These are phyloP conservation scores for Mycena sanguinolenta DNA, from an alignment of 768 basidiomycete genomes.

Conservation along the genomic window DNA sequence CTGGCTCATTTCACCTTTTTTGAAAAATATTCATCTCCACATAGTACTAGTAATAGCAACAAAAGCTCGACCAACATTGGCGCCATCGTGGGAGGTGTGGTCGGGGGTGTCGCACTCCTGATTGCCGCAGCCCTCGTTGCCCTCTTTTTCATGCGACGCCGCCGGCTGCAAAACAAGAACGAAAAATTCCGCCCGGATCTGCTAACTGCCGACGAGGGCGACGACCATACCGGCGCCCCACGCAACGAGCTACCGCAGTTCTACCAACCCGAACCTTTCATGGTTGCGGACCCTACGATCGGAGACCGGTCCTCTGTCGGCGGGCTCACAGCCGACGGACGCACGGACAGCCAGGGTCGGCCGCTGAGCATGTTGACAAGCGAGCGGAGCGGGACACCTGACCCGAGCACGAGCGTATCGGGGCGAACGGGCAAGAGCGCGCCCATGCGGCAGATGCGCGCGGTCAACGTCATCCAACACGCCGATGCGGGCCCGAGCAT, in stretches of 20 bases:
- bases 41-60: neutral
- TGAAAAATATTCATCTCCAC: neutral
- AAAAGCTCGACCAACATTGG: constrained; percentile 52
- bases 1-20: neutral
- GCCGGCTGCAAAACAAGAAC: constrained; percentile 47
- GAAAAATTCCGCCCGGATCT: constrained; percentile 63
- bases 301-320: constrained; percentile 51
- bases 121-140: constrained; percentile 56
- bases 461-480: constrained; percentile 87
- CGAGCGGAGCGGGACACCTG: constrained; percentile 61
- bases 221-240: constrained; percentile 31
- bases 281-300: constrained; percentile 73
- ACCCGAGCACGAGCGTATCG: constrained; percentile 44
- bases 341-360: constrained; percentile 43
- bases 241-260: constrained; percentile 73
- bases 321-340: constrained; percentile 44
- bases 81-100: constrained; percentile 69
- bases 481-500: constrained; percentile 81
- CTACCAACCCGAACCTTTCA: constrained; percentile 83
- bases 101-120: constrained; percentile 66
- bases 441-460: constrained; percentile 65
- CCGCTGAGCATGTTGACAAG: constrained; percentile 54
- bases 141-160: constrained; percentile 66
- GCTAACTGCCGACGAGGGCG: constrained; percentile 68
- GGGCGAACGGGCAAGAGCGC: constrained; percentile 60